Conservation (phyloP, 352 stramenopile genomes). For the Halophytophthora batemanensis region DNA sequence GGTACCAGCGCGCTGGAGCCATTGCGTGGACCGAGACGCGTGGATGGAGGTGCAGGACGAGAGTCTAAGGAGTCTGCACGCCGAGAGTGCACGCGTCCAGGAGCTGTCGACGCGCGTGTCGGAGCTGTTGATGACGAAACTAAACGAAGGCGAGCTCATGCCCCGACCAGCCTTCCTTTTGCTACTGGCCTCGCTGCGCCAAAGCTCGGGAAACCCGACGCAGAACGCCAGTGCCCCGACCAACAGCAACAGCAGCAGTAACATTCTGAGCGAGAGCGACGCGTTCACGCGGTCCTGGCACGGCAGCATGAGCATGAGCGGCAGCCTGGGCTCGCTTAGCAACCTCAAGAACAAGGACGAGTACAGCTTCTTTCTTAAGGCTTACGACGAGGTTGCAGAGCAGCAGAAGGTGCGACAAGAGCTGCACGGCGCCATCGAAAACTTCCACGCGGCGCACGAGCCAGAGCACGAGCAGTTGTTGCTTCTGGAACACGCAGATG, state of each 20-base stretch:
- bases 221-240: conserved; percentile 4
- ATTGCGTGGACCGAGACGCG: conserved; percentile 30
- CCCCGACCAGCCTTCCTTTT: conserved; percentile 40
- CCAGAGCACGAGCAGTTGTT: conserved; percentile 32
- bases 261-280: conserved; percentile 23
- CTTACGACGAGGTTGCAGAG: conserved; percentile 57
- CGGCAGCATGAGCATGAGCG: conserved; percentile 38
- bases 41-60: conserved; percentile 46
- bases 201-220: conserved; percentile 30
- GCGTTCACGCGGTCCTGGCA: conserved; percentile 31
- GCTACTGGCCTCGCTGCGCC: conserved; percentile 48
- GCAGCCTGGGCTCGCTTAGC: conserved; percentile 24
- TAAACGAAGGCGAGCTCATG: conserved; percentile 51
- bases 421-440: conserved; percentile 43
- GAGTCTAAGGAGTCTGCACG: conserved; percentile 36
- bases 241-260: conserved; percentile 11
- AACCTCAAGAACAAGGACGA: conserved; percentile 48
- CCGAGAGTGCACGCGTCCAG: conserved; percentile 39
- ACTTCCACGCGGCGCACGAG: conserved; percentile 29
- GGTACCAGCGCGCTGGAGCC: conserved; percentile 42
- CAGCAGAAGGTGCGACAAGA: conserved; percentile 53
- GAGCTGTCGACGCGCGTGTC: conserved; percentile 38
- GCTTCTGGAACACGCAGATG: conserved; percentile 23
- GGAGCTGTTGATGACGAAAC: conserved; percentile 44
- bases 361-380: conserved; percentile 64